Evolutionary conservation across 768 basidiomycete genomes (phyloP), one percentile per base, ranked within the genome.

Genomic region (Lactifluus echinatus): DNA sequence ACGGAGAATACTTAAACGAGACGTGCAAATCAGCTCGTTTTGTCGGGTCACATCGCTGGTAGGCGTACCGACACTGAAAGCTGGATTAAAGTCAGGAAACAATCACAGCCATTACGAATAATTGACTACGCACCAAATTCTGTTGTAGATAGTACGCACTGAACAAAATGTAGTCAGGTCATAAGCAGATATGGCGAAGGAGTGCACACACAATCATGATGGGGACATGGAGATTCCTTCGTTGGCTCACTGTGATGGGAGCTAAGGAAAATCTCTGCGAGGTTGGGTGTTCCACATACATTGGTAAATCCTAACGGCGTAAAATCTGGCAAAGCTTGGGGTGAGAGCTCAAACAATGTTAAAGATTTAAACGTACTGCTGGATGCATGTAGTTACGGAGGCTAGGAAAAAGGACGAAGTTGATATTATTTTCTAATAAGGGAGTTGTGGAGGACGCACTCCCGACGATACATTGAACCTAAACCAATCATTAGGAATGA

Each of bases 101-200:
- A 17, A 39, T 33, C 14, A 8, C 29, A 33, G 39, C 12, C 19
- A n/a, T 8, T 2, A 37, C 23, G 39, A 49, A 49, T 3, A 7
- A 19, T 21, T n/a, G n/a, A n/a, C 14, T 24, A 55, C 54, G 14
- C 39, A 55, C 54, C 54, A 7, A 55, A 26, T 48, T 55, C 54
- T 24, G 54, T 24, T 42, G 10, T 29, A 42, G 54, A 55, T 42
- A 55, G 1, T n/a, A 33, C 10, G 21, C 54, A 39, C 54, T 55
- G 21, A 8, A 49, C 29, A 49, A 6, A 23, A 52, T 26, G 23
- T 11, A 19, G 23, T 55, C 29, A 55, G 37, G 4, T 26, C 21
- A 40, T 24, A 1, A 31, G n/a, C 12, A 28, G 39, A 21, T n/a
- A 31, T 19, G 23, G 17, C 1, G 29, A 15, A 33, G 14, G 28